Conservation (phyloP, 2,329 filamentous ascomycete species). For the Rutstroemia sp. region DNA sequence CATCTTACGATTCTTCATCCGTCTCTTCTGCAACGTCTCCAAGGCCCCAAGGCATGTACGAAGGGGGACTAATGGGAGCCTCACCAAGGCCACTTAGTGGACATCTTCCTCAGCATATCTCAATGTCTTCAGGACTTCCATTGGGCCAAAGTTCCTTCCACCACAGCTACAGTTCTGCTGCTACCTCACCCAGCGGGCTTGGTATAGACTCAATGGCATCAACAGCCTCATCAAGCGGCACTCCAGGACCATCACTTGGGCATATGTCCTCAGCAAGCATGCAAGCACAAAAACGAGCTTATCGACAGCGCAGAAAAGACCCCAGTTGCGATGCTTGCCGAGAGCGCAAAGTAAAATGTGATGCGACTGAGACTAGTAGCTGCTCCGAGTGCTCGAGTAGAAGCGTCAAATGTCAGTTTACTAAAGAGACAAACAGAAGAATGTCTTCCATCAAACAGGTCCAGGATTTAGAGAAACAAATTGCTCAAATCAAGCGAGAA, state of each 20-base stretch:
- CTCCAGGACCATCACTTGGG: conserved; percentile 39
- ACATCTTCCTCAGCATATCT: conserved; percentile 41
- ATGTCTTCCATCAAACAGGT: conserved; percentile 99
- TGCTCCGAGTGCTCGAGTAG: conserved; percentile 96
- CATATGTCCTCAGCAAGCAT: conserved; percentile 38
- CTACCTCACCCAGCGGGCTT: conserved; percentile 30
- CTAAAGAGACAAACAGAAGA: conserved; percentile 94
- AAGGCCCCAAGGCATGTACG: conserved; percentile 44
- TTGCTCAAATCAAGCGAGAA: conserved; percentile 72
- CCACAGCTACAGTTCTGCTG: conserved; percentile 23
- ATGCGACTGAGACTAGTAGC: conserved; percentile 91
- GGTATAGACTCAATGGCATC: conserved; percentile 56
- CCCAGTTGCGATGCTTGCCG: conserved; percentile 95
- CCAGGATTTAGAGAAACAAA: conserved; percentile 90
- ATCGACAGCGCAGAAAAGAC: conserved; percentile 90
- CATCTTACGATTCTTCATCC: conserved; percentile 58
- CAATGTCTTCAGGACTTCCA: conserved; percentile 44
- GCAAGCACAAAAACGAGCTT: conserved; percentile 83
- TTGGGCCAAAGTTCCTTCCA: conserved; percentile 24
- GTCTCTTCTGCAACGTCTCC: conserved; percentile 56
- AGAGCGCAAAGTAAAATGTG: conserved; percentile 80
- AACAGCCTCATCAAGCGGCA: conserved; percentile 48
- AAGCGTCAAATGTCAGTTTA: conserved; percentile 97
- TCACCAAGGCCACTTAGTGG: conserved; percentile 43
- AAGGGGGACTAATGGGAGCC: conserved; percentile 45